Evolutionary conservation across 2,329 filamentous ascomycete species (phyloP), one percentile per base, ranked within the genome.

Genomic region (Botrytis tulipae): DNA sequence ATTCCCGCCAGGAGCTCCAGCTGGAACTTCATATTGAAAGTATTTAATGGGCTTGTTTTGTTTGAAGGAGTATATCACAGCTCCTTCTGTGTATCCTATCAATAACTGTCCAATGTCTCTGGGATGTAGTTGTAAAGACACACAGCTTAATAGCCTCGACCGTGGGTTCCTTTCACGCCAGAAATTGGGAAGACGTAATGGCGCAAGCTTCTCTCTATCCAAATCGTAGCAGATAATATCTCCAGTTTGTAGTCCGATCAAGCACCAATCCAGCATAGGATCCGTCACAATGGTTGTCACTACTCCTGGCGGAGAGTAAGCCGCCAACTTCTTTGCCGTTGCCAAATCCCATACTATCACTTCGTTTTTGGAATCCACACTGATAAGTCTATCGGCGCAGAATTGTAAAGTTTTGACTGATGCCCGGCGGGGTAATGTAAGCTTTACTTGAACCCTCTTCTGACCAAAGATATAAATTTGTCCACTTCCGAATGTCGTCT

Each of bases 191-290:
- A 99, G 89, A 73, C 89, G 90, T 82, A 98, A 95, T 0, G 91
- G 89, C 22, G 94, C 90, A 74, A 96, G 84, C 44, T 86, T 86
- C 80, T 93, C 90, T 74, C 95, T 88, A 80, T 98, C 96, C 73
- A 99, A 86, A 81, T 99, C 96, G 81, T 95, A 99, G n/a, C 94
- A 93, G 74, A 95, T 87, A 18, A 98, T 86, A 73, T 98, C 95
- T 74, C 95, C 94, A 79, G 88, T 93, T 76, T 93, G 90, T 75
- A 94, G 84, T 20, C 94, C 96, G 62, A 98, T 85, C 75, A 99
- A 92, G 54, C 92, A 94, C 90, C 97, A 99, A 82, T 99, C 96
- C 74, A 99, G 86, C 84, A 93, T 93, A 0, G 95, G 94, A 81
- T 99, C 96, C 12, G 92, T 94, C 73, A 92, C 87, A 79, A 98